Evolutionary conservation across 192 early-diverging fungal species (phyloP), one percentile per base, ranked within the genome.

Genomic region (Irineochytrium annulatum): DNA sequence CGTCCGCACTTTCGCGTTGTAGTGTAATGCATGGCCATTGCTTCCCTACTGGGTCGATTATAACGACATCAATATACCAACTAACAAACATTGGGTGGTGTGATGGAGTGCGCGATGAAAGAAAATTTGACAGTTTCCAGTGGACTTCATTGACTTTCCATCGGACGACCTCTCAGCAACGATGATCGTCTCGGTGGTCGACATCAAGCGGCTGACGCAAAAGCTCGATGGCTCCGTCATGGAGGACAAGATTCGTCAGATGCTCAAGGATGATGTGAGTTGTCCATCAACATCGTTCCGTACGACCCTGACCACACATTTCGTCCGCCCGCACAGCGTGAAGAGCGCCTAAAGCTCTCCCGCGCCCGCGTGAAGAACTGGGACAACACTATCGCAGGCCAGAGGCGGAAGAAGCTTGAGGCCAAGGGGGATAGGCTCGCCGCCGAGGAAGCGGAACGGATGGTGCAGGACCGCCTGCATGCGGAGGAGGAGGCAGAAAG

Each of bases 311-410:
- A 41, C n/a, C 37, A 41, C 37, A 41, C n/a, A n/a, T 8, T 41
- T n/a, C 37, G 37, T 41, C 11, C 37, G 37, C 37, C 22, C 43
- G 32, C 30, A 27, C 41, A 78, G 63, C 62, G 71, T 3, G 52
- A 70, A 16, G 48, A 59, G 4, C 66, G 69, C n/a, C 41, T 65
- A 37, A 20, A 29, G 22, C 62, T 72, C 0, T 73, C 70, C 39
- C 45, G 67, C 19, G 46, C 19, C 14, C 67, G 77, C 8, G 60
- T 72, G 1, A 27, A 33, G 20, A 59, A 63, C 52, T 78, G 77
- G 77, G 44, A 68, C 32, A 66, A 74, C 48, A 78, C 77, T 0
- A 59, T 75, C 31, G 57, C 63, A 20, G 77, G 77, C 1, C 69
- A 69, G 35, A 64, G 68, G 0, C 61, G 64, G 8, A 37, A 66